These are phyloP conservation scores for Aureobasidium pullulans DNA, from an alignment of 2,329 filamentous ascomycete species.

Conservation along the genomic window DNA sequence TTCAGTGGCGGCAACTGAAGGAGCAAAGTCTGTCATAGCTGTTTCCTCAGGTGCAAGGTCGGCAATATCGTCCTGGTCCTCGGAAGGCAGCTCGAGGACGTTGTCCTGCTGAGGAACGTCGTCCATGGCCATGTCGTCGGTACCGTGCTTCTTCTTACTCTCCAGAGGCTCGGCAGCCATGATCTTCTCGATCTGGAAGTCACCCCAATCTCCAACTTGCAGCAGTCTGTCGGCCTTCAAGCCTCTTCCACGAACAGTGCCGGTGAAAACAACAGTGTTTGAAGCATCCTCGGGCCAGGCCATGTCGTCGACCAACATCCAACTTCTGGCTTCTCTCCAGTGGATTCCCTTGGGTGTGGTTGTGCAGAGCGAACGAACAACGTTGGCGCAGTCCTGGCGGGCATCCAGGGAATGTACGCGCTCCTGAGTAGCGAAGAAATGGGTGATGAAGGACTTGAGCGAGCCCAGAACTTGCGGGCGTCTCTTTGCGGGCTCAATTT, in stretches of 20 bases:
- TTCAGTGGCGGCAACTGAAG: constrained; percentile 41
- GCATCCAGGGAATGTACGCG: constrained; percentile 85
- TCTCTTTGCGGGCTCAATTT: constrained; percentile 72
- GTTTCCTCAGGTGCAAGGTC: constrained; percentile 82
- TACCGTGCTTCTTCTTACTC: constrained; percentile 45
- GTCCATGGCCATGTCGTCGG: constrained; percentile 61
- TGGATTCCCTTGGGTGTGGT: constrained; percentile 87
- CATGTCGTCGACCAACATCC: constrained; percentile 85
- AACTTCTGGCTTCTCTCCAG: constrained; percentile 92
- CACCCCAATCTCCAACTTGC: constrained; percentile 88
- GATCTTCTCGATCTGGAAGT: constrained; percentile 88
- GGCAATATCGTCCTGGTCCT: constrained; percentile 74
- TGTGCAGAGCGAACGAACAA: constrained; percentile 85
- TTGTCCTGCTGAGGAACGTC: constrained; percentile 46
- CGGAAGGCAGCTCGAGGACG: constrained; percentile 62
- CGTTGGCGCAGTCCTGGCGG: constrained; percentile 82
- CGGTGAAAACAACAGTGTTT: constrained; percentile 52
- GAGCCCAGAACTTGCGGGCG: constrained; percentile 69
- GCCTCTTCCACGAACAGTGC: constrained; percentile 75
- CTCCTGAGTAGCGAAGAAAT: constrained; percentile 88
- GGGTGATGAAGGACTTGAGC: constrained; percentile 84
- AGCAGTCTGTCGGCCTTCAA: constrained; percentile 85
- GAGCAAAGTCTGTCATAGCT: constrained; percentile 55
- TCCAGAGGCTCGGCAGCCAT: constrained; percentile 62
- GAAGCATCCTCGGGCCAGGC: constrained; percentile 54